Conservation (phyloP, 345 rosid species). For the Odontarrhena argentea region DNA sequence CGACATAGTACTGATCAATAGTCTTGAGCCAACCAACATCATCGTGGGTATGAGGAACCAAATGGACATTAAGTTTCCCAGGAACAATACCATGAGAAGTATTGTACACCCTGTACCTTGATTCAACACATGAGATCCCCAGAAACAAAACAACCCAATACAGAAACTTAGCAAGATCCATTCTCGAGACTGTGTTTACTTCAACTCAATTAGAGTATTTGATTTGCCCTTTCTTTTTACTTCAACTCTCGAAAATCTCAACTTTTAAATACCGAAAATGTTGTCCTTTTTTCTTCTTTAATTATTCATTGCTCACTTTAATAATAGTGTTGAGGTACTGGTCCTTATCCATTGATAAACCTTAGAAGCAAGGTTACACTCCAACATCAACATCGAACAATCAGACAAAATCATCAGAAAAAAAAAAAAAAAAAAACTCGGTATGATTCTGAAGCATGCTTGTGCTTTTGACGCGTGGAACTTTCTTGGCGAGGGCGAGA, state of each 20-base stretch:
- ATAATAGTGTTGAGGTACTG: not conserved
- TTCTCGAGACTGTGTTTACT: constrained; percentile 23
- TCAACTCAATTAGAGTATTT: constrained; percentile 24
- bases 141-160: constrained; percentile 34
- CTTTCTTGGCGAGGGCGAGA: constrained; percentile 9
- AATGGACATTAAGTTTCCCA: constrained; percentile 86
- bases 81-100: constrained; percentile 78
- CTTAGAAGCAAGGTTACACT: constrained; percentile 22
- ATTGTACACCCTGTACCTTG: constrained; percentile 77
- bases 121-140: constrained; percentile 51
- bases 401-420: constrained; percentile 21
- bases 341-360: constrained; percentile 33
- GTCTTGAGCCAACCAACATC: constrained; percentile 99
- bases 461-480: constrained; percentile 33
- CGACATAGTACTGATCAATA: constrained; percentile 96
- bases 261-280: constrained; percentile 24
- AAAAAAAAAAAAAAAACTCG: not conserved
- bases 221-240: constrained; percentile 12
- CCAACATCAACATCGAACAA: constrained; percentile 9
- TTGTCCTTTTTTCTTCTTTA: constrained; percentile 29
- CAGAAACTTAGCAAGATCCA: constrained; percentile 32
- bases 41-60: constrained; percentile 93
- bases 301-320: constrained; percentile 28
- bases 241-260: constrained; percentile 8
- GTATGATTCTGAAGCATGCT: constrained; percentile 20